phyloP scores from a whole-genome alignment of 306 rosid genomes.

The Heteromeles arbutifolia region DNA sequence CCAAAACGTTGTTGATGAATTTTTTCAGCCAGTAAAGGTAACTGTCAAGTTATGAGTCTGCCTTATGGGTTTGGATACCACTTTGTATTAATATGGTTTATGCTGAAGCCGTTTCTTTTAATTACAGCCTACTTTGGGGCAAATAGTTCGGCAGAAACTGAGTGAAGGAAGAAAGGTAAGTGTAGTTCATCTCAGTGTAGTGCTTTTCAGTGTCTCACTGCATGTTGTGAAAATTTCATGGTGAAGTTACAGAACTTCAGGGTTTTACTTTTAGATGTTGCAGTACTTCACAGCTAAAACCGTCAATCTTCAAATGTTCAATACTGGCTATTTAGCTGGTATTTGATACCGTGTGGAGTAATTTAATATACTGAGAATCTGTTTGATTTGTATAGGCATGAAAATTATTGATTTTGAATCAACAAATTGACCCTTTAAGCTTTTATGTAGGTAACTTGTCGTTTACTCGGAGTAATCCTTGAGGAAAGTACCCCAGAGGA shows the following conservation, averaged over 20 bases:
- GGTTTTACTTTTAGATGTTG: neutral
- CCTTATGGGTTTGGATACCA: neutral
- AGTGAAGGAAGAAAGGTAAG: conserved; percentile 96
- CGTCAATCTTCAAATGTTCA: neutral
- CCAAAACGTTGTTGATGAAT: conserved; percentile 66
- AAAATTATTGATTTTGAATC: neutral
- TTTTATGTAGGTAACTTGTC: conserved; percentile 68
- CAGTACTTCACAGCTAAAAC: neutral
- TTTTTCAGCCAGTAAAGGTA: conserved; percentile 73
- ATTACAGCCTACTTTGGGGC: conserved; percentile 84
- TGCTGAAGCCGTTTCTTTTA: conserved; percentile 15
- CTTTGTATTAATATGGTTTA: conserved; percentile 11
- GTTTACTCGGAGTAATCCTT: conserved; percentile 77
- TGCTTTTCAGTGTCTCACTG: conserved; percentile 4
- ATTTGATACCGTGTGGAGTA: neutral
- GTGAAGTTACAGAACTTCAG: neutral
- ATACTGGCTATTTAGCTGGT: neutral
- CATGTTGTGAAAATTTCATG: neutral
- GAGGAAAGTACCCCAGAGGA: conserved; percentile 87
- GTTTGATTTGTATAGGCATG: conserved; percentile 1
- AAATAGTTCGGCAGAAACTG: conserved; percentile 83
- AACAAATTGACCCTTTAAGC: conserved; percentile 2
- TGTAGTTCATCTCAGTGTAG: conserved; percentile 7
- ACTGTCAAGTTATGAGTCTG: conserved; percentile 6
- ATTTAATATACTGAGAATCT: neutral